Conservation (phyloP, 306 rosid genomes). For the Pyrus bretschneideri region DNA sequence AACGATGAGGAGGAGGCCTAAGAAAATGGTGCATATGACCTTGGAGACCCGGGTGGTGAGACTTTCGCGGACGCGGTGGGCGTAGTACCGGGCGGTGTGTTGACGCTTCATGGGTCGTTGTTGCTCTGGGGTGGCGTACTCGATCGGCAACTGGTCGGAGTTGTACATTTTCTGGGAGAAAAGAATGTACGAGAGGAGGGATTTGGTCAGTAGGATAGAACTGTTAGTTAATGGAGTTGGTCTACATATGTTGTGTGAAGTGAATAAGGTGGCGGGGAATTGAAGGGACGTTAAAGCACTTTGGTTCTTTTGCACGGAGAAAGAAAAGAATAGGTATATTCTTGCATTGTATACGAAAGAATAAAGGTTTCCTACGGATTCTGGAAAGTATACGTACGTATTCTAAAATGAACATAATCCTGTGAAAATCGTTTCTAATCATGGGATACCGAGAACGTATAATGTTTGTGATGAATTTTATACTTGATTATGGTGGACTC, state of each 20-base stretch:
- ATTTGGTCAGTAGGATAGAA: constrained; percentile 5
- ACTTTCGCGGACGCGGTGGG: constrained; percentile 72
- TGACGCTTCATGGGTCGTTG: constrained; percentile 41
- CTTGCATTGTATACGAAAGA: neutral
- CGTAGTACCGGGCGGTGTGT: constrained; percentile 52
- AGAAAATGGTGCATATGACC: constrained; percentile 55
- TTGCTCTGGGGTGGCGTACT: constrained; percentile 3
- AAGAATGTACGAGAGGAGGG: neutral
- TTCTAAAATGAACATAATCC: neutral
- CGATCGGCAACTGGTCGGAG: constrained; percentile 33
- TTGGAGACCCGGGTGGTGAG: constrained; percentile 66
- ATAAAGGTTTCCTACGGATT: constrained; percentile 24
- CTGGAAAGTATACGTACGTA: constrained; percentile 30
- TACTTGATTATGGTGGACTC: no score
- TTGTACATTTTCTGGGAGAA: constrained; percentile 24
- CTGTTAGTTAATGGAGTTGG: neutral
- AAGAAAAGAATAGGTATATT: constrained; percentile 56
- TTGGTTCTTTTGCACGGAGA: constrained; percentile 35
- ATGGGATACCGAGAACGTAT: no score
- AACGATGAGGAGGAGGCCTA: constrained; percentile 41
- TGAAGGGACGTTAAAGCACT: constrained; percentile 18
- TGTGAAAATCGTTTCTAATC: neutral
- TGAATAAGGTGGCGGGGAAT: constrained; percentile 18
- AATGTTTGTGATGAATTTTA: no score
- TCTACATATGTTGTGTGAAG: constrained; percentile 7